Evolutionary conservation across 768 basidiomycete genomes (phyloP).

Genomic region (Mycena venus): DNA sequence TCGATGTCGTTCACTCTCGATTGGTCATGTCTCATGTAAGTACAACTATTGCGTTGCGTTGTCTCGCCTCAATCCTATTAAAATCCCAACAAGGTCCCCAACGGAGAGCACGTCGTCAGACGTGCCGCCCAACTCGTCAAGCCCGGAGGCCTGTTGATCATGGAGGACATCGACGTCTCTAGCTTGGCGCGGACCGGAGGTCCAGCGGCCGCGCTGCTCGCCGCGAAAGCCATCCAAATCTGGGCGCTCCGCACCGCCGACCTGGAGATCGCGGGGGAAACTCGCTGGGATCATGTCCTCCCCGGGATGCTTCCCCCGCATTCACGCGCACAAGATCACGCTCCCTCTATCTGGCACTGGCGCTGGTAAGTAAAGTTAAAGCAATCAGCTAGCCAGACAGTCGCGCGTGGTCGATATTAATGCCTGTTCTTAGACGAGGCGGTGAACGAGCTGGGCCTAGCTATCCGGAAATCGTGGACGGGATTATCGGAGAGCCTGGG

Average conservation of each 20-base stretch:
- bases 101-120: neutral
- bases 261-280: neutral
- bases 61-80: neutral
- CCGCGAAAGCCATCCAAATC: neutral
- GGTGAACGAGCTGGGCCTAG: neutral
- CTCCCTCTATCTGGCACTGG: neutral
- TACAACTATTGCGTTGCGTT: neutral
- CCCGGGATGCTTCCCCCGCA: neutral
- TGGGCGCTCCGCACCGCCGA: neutral
- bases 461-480: neutral
- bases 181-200: neutral
- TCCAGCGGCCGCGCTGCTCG: neutral
- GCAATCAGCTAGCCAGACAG: neutral
- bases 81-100: neutral
- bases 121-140: neutral
- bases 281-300: neutral
- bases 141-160: conserved; percentile 3
- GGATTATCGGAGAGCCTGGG: neutral
- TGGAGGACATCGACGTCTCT: conserved; percentile 4
- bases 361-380: neutral
- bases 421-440: neutral
- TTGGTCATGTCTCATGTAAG: neutral
- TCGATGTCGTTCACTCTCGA: conserved; percentile 16
- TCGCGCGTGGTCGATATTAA: neutral
- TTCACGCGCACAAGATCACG: neutral